phyloP scores from a whole-genome alignment of 805 yeast species.

The Starmera pachycereana region DNA sequence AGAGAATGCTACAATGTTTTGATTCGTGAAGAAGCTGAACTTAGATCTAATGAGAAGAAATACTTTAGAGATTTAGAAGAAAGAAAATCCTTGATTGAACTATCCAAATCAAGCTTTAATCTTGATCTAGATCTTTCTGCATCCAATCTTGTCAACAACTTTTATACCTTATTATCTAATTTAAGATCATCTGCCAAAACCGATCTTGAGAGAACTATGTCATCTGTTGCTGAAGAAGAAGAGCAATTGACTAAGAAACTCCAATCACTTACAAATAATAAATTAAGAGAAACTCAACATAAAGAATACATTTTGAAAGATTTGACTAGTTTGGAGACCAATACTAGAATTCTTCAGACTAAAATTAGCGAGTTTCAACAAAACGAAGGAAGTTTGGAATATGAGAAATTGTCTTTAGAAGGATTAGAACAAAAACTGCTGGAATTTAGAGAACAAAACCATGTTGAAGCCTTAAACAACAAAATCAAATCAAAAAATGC shows the following conservation, averaged over 20 bases:
- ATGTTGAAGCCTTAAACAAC: constrained; percentile 19
- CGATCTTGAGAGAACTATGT: constrained; percentile 2
- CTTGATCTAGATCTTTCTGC: constrained; percentile 1
- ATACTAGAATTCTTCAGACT: constrained; percentile 27
- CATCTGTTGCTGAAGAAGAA: constrained; percentile 2
- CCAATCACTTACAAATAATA: constrained; percentile 19
- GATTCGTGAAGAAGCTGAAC: constrained; percentile 44
- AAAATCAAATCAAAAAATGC: constrained; percentile 29
- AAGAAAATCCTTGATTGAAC: constrained; percentile 13
- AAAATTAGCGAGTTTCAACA: constrained; percentile 28
- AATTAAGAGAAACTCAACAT: constrained; percentile 34
- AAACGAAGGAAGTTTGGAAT: constrained; percentile 37
- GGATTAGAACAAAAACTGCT: constrained; percentile 26
- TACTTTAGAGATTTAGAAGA: constrained; percentile 17
- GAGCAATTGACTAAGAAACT: constrained; percentile 12
- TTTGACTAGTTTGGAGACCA: constrained; percentile 22
- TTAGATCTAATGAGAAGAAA: constrained; percentile 32
- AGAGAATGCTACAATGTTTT: constrained; percentile 26
- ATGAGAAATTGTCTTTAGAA: constrained; percentile 32
- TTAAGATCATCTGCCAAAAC: constrained; percentile 6
- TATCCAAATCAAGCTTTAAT: not conserved
- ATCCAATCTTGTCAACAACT: not conserved
- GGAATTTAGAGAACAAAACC: constrained; percentile 18
- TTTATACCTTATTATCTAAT: constrained; percentile 8
- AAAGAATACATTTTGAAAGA: constrained; percentile 32